phyloP scores from a whole-genome alignment of 2,329 filamentous ascomycete species.

The Xylaria sp. region DNA sequence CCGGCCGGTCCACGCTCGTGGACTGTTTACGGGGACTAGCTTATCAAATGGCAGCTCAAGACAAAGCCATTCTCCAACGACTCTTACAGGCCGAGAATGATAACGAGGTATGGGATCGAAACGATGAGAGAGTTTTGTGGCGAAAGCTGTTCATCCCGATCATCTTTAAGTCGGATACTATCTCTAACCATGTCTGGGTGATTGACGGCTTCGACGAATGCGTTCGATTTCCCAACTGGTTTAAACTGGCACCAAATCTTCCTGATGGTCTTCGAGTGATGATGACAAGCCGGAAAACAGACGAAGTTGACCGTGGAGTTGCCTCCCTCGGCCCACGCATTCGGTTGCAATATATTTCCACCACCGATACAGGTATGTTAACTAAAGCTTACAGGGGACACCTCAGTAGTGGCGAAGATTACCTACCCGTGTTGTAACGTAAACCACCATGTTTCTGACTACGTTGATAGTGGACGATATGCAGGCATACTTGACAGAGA shows the following conservation, averaged over 20 bases:
- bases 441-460: slow-evolving; percentile 8
- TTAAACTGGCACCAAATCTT: slow-evolving; percentile 34
- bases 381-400: no score
- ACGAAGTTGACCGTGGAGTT: slow-evolving; percentile 46
- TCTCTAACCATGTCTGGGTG: slow-evolving; percentile 47
- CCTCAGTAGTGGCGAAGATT: no score
- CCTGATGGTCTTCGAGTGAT: slow-evolving; percentile 45
- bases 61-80: slow-evolving; percentile 37
- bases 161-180: slow-evolving; percentile 41
- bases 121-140: slow-evolving; percentile 45
- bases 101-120: slow-evolving; percentile 40
- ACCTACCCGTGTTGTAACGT: not conserved
- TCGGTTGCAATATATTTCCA: slow-evolving; percentile 23
- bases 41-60: slow-evolving; percentile 48
- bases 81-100: slow-evolving; percentile 40
- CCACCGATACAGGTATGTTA: slow-evolving; percentile 33
- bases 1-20: slow-evolving; percentile 41
- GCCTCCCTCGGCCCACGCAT: slow-evolving; percentile 37
- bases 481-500: slow-evolving; percentile 40
- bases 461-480: slow-evolving; percentile 43
- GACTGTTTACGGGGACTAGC: slow-evolving; percentile 46
- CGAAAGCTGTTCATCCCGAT: slow-evolving; percentile 42
- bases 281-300: slow-evolving; percentile 45
- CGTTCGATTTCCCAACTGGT: slow-evolving; percentile 38
- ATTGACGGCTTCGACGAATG: slow-evolving; percentile 50